Evolutionary conservation across 1,139 yeast species (phyloP).

Genomic region (Debaryomyces fabryi): DNA sequence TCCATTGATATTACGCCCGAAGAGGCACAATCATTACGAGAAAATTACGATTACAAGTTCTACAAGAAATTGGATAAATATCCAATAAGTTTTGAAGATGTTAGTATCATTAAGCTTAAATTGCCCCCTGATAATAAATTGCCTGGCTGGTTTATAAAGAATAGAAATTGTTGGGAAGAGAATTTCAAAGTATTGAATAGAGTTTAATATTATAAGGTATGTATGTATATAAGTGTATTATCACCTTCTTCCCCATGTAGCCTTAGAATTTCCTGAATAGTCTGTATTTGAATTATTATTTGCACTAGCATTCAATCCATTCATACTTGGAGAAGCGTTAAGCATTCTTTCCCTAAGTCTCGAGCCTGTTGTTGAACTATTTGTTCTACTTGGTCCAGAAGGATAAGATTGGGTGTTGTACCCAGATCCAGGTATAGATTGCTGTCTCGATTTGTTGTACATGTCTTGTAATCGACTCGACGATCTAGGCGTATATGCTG

Average conservation of each 20-base stretch:
- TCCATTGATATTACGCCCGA: constrained; percentile 14
- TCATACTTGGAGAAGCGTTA: constrained; percentile 17
- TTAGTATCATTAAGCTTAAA: constrained; percentile 45
- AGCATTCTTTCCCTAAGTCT: constrained; percentile 44
- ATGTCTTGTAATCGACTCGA: constrained; percentile 45
- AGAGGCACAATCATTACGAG: constrained; percentile 27
- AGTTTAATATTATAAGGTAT: not conserved
- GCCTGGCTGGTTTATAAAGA: constrained; percentile 72
- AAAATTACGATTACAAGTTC: constrained; percentile 37
- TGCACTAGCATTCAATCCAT: constrained; percentile 6
- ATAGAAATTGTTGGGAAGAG: constrained; percentile 65
- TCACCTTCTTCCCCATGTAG: constrained; percentile 34
- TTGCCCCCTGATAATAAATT: constrained; percentile 64
- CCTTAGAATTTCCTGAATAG: constrained; percentile 16
- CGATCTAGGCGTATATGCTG: constrained; percentile 35
- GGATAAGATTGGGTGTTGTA: constrained; percentile 28
- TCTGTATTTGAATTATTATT: constrained; percentile 8
- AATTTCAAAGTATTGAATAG: constrained; percentile 18
- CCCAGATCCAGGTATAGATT: constrained; percentile 40
- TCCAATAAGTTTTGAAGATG: constrained; percentile 36
- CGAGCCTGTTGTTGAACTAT: constrained; percentile 34
- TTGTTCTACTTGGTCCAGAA: constrained; percentile 27
- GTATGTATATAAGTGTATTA: constrained; percentile 4
- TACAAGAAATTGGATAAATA: constrained; percentile 38
- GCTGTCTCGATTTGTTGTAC: constrained; percentile 48